phyloP scores from a whole-genome alignment of 176 grass and related monocot species.

The Chrysopogon serrulatus region DNA sequence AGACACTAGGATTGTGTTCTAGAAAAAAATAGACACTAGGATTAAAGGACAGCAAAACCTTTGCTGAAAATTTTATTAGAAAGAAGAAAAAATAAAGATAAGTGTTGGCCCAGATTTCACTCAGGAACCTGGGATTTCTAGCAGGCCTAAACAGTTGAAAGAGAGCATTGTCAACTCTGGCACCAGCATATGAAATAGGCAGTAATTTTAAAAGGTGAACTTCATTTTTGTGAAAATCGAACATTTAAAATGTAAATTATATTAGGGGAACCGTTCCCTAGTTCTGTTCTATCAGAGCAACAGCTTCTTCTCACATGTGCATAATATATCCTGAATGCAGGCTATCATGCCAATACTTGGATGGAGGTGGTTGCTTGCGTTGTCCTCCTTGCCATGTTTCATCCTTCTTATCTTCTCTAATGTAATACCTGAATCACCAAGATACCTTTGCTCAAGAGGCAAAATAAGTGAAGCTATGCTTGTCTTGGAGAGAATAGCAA shows the following conservation, averaged over 20 bases:
- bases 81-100: too few species aligned
- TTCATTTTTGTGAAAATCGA: neutral
- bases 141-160: neutral
- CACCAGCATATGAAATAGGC: neutral
- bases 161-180: neutral
- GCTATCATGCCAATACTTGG: conserved; percentile 52
- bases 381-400: conserved; percentile 59
- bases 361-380: conserved; percentile 67
- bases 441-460: conserved; percentile 61
- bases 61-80: too few species aligned
- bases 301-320: neutral
- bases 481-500: conserved; percentile 60
- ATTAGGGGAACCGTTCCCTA: neutral
- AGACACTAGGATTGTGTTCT: too few species aligned
- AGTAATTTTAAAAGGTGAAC: neutral
- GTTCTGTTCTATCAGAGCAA: neutral
- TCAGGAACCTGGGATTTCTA: neutral
- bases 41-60: neutral
- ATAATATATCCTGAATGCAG: conserved; percentile 32
- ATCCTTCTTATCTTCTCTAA: conserved; percentile 54
- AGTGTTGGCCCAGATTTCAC: too few species aligned
- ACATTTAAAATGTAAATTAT: neutral
- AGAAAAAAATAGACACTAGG: too few species aligned
- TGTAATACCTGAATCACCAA: conserved; percentile 61
- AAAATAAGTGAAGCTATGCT: conserved; percentile 37